phyloP scores from a whole-genome alignment of 441 rosid species.

The Populus hybrid region DNA sequence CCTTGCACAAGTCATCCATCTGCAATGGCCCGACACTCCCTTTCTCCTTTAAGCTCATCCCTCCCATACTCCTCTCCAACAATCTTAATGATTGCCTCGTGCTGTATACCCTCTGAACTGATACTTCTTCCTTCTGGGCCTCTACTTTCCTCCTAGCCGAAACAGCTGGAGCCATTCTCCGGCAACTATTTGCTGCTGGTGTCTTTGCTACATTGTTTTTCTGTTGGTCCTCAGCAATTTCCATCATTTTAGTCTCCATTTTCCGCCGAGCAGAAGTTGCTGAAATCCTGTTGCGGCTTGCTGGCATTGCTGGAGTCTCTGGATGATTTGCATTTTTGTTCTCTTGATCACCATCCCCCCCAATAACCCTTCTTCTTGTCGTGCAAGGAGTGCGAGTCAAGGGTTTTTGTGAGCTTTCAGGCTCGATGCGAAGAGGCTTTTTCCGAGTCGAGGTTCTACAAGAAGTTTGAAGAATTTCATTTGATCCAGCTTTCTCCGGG shows the following conservation, averaged over 20 bases:
- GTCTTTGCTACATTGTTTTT: slow-evolving; percentile 31
- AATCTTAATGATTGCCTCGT: slow-evolving; percentile 71
- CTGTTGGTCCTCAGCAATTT: slow-evolving; percentile 35
- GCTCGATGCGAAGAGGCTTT: slow-evolving; percentile 41
- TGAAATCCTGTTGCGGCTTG: slow-evolving; percentile 33
- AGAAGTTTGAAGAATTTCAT: slow-evolving; percentile 28
- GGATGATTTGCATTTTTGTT: slow-evolving; percentile 29
- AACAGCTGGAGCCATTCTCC: slow-evolving; percentile 31
- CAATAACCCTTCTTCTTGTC: slow-evolving; percentile 35
- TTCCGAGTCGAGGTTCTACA: slow-evolving; percentile 52
- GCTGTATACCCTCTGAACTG: slow-evolving; percentile 45
- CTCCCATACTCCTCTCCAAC: slow-evolving; percentile 56
- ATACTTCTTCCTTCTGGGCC: slow-evolving; percentile 23
- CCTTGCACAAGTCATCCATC: slow-evolving; percentile 20
- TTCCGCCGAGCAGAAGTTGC: slow-evolving; percentile 31
- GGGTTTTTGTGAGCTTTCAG: slow-evolving; percentile 35
- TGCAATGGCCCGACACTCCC: slow-evolving; percentile 25
- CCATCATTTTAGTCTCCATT: slow-evolving; percentile 15
- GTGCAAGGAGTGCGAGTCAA: slow-evolving; percentile 44
- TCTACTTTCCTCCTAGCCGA: slow-evolving; percentile 28
- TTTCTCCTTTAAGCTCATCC: slow-evolving; percentile 49
- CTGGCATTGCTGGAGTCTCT: slow-evolving; percentile 36
- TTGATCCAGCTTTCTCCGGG: slow-evolving; percentile 38
- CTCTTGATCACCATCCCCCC: slow-evolving; percentile 41
- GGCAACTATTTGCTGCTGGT: slow-evolving; percentile 34